Base-by-base conservation (phyloP, 2,329 filamentous ascomycete genomes). In the Arthrobotrys musiformis region DNA sequence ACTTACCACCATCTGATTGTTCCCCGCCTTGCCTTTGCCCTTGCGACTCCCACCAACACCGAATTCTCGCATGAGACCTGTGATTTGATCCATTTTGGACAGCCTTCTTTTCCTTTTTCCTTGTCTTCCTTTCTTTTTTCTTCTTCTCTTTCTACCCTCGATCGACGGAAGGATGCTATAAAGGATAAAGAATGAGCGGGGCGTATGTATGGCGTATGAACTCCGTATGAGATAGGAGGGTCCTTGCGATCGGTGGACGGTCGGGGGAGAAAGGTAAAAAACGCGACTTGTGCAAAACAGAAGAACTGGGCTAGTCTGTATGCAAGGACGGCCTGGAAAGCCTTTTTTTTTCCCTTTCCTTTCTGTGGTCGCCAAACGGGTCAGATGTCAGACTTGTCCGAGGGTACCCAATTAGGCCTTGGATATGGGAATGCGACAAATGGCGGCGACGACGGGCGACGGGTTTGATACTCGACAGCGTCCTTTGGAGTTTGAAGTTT, bases 1-100 rank as follows among this genome's bases (percentile, higher is more conserved):
- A 5, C 72, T 76, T 61, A 76, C 72, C 28, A 64, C 35, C 30
- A 76, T 60, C 19, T 42, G 62, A 48, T 54, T 46, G 52, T 70
- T 72, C 35, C 68, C 58, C 22, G 64, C 64, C 46, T 22, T 76
- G 5, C 72, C 63, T 58, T 70, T 76, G 30, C 72, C 72, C 26
- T 76, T 76, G 40, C 24, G 37, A 48, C 69, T 64, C 6, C 66
- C 66, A 13, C 72, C 66, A 30, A 76, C 56, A 26, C 72, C 72
- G 17, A 76, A 76, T 15, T 76, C 72, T 60, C 58, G 46, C 48
- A 76, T 24, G 33, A 76, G 64, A 66, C 72, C 72, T 15, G 72
- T 42, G 50, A 76, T 48, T 64, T 76, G 58, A 44, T 76, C 72
- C 72, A 76, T 76, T 52, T 24, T 61, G 35, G 64, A 64, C 58